Evolutionary conservation across 768 basidiomycete species (phyloP), one percentile per base, ranked within the genome.

Genomic region (Naematelia encephala): DNA sequence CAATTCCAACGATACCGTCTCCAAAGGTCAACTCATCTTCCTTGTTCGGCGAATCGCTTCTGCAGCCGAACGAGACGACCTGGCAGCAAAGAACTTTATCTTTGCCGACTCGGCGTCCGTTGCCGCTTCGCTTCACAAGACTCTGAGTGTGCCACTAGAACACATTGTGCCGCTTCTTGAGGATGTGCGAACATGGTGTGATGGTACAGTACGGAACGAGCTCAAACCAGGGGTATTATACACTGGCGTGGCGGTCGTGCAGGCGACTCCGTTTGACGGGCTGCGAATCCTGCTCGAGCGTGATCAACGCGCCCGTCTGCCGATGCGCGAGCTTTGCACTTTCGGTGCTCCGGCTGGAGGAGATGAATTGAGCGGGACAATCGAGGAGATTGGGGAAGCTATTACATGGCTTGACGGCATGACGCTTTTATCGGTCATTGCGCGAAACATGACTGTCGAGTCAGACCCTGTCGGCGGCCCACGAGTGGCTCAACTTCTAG

Each of bases 11-110:
- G 68, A 73, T 50, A 75, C 72, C n/a, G 68, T 76, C 25, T 70
- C 74, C 3, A 77, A 74, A 58, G 78, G 78, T 22, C 78, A 78
- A 61, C 56, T 78, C 19, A 68, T 77, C 54, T 74, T 77, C 56
- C 68, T 78, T 11, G 73, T 75, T 26, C 66, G 75, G 10, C 66
- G 74, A 25, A 64, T 73, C 19, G 61, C 60, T 10, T 70, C 70
- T 21, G 44, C 60, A 4, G 54, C 61, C 30, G 74, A 77, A 54
- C 68, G 69, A 30, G 54, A 50, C 53, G 70, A 72, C 56, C 66
- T 72, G n/a, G 59, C 67, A 25, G 62, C 64, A n/a, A 62, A 73
- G 5, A 64, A 73, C 23, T 77, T 65, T 63, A 74, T 76, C 57
- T 78, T 76, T 56, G 75, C 74, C 23, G 74, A 76, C 26, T 63